A percentile compares a stretch with the other conserved stretches of the same genome.
Conservation (phyloP, 352 stramenopile species). For the Phytophthora pistaciae region DNA sequence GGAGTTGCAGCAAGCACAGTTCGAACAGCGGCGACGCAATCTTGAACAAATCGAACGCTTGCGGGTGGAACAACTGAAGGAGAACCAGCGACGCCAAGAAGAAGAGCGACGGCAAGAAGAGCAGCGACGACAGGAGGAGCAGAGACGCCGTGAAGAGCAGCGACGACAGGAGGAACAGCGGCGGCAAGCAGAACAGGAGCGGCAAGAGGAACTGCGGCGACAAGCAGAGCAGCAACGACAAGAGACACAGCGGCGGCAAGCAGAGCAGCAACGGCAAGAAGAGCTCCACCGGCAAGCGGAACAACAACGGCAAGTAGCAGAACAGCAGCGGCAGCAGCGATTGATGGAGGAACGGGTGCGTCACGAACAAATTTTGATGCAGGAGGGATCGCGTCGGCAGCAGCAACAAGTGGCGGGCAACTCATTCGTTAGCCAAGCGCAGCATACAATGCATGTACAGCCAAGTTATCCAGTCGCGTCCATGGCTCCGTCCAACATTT, state of each 20-base stretch:
- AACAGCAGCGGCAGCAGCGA: slow-evolving; percentile 24
- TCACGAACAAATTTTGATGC: slow-evolving; percentile 23
- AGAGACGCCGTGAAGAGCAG: neutral
- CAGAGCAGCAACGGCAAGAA: slow-evolving; percentile 3
- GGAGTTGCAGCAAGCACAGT: neutral
- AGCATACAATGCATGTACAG: slow-evolving; percentile 29
- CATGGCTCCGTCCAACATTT: slow-evolving; percentile 20
- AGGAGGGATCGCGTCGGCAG: slow-evolving; percentile 22
- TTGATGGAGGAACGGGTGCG: slow-evolving; percentile 29
- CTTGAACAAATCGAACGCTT: slow-evolving; percentile 1
- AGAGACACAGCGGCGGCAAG: slow-evolving; percentile 5
- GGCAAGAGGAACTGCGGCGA: slow-evolving; percentile 4
- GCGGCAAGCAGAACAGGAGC: neutral
- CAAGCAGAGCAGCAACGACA: slow-evolving; percentile 1
- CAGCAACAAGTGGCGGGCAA: slow-evolving; percentile 16
- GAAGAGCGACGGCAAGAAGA: neutral
- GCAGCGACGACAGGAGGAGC: neutral
- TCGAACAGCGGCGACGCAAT: slow-evolving; percentile 13
- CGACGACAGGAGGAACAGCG: neutral
- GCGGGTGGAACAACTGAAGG: slow-evolving; percentile 6
- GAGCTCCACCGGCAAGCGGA: slow-evolving; percentile 1
- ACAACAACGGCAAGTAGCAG: slow-evolving; percentile 1
- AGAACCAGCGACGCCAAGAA: no score
- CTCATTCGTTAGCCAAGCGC: slow-evolving; percentile 26
- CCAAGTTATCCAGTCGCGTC: slow-evolving; percentile 23